Base-by-base conservation (phyloP, 2,329 filamentous ascomycete species). In the Calonectria ilicicola region DNA sequence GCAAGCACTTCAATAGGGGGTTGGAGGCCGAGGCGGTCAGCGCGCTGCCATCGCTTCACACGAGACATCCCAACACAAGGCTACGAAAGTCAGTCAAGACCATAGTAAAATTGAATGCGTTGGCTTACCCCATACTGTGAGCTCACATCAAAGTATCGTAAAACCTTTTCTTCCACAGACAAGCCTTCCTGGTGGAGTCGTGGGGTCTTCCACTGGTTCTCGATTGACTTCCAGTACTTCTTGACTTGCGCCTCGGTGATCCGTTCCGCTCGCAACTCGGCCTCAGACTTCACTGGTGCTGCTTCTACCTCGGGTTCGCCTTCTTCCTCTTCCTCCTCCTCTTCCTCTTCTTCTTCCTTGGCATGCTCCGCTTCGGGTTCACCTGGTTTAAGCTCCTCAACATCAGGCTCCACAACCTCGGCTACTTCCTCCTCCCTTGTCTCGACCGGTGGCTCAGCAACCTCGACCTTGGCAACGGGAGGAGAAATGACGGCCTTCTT, bases 1-100 rank as follows among this genome's bases (percentile, higher is more conserved):
- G 95, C 94, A 6, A 98, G 88, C 4, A 98, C 95, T 83, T 98
- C 96, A 29, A 98, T 89, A 0, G 97, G 96, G 1, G 97, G 97
- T 38, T 93, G 89, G n/a, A 99, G 87, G 3, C 93, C 93, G n/a
- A 99, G 87, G 69, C 88, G 89, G 67, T 98, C 89, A 5, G 97
- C 97, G 56, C 97, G 91, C 81, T 94, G 91, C 97, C 97, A 99
- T 40, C 97, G 93, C 85, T 93, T 94, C 78, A 93, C 86, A 60
- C 97, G 92, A 44, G 92, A 86, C 65, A 96, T 95, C 9, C 97
- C 97, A 66, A 98, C 93, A 81, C 95, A 98, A 2, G 97, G 97
- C 95, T 98, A 72, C 40, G 47, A 44, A 69, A 62, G 75, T 75
- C 77, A 73, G 76, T 65, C 27, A 32, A 7, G 60, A 23, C 67